Percentiles rank a stretch among this genome's conserved stretches.
These are phyloP conservation scores for Coemansia sp. DNA, from an alignment of 192 early-diverging fungal genomes.

Conservation along the genomic window DNA sequence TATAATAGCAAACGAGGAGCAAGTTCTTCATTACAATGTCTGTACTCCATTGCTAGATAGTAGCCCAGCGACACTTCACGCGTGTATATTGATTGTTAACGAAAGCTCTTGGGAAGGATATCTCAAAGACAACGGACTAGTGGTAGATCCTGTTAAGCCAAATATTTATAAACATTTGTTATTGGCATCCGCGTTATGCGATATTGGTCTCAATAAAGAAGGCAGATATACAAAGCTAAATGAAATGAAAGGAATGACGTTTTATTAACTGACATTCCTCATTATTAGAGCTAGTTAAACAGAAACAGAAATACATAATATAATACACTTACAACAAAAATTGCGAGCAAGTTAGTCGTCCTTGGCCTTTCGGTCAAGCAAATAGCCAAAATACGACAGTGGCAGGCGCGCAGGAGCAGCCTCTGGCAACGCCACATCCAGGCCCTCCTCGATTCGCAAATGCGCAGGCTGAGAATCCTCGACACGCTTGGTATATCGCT, in stretches of 20 bases:
- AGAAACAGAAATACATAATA: not conserved
- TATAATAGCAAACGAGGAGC: not conserved
- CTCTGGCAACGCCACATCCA: not conserved
- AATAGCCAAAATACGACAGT: conserved; percentile 36
- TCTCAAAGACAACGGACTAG: not conserved
- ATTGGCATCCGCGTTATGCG: not conserved
- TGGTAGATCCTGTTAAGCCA: not conserved
- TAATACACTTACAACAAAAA: not conserved
- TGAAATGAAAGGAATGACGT: not conserved
- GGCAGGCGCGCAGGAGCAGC: conserved; percentile 17
- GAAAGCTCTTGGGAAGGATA: not conserved
- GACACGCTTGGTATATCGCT: conserved; percentile 37
- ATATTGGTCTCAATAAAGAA: not conserved
- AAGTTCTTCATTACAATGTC: not conserved
- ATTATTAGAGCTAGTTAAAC: not conserved
- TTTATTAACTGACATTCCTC: not conserved
- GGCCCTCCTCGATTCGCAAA: not conserved
- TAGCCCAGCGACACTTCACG: not conserved
- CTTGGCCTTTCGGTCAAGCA: conserved; percentile 10
- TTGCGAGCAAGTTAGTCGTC: not conserved
- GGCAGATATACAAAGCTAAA: not conserved
- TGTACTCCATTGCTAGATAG: not conserved
- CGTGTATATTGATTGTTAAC: not conserved
- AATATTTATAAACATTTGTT: not conserved
- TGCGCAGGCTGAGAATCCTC: conserved; percentile 20